These are phyloP conservation scores for Aspergillus clavatus DNA, from an alignment of 2,329 filamentous ascomycete genomes.

Conservation along the genomic window DNA sequence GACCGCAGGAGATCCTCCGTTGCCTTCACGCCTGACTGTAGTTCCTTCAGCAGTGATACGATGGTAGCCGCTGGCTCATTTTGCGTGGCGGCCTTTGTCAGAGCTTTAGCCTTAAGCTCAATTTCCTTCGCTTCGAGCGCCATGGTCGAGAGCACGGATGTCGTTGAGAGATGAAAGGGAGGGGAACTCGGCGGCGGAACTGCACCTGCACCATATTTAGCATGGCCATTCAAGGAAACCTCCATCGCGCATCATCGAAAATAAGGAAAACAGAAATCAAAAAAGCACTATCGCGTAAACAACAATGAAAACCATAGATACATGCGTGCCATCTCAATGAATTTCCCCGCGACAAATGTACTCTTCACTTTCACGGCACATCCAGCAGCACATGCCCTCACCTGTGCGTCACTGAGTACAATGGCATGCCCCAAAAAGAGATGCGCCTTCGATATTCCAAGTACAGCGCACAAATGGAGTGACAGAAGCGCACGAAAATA, in stretches of 20 bases:
- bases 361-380: background rate
- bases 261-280: background rate
- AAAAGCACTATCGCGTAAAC: no score
- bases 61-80: slow-evolving; percentile 71
- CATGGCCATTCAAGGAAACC: background rate
- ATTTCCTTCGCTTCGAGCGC: slow-evolving; percentile 79
- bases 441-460: background rate
- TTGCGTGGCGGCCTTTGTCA: slow-evolving; percentile 71
- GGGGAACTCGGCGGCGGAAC: background rate
- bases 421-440: background rate
- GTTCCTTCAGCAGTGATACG: slow-evolving; percentile 66
- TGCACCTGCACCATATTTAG: background rate
- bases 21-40: slow-evolving; percentile 75
- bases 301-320: no score
- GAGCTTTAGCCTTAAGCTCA: slow-evolving; percentile 67
- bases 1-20: slow-evolving; percentile 86
- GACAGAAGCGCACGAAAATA: background rate
- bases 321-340: background rate
- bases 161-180: background rate
- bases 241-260: background rate
- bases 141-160: slow-evolving; percentile 8
- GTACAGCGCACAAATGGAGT: background rate
- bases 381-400: background rate
- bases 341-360: background rate
- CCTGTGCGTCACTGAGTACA: background rate